Evolutionary conservation across 176 grass and related monocot species (phyloP).

Genomic region (Bothriochloa decipiens): DNA sequence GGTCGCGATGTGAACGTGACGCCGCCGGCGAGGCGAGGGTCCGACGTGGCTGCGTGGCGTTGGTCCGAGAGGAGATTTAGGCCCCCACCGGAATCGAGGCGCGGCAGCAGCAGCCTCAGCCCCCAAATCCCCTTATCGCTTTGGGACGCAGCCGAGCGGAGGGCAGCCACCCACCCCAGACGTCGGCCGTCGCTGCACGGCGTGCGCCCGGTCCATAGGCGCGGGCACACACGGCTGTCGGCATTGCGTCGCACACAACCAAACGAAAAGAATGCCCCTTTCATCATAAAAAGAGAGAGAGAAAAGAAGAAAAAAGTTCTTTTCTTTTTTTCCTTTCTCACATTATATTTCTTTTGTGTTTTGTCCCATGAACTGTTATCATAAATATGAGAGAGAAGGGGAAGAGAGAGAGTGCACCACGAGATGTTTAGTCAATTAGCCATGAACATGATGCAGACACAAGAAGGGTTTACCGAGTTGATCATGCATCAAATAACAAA

Average conservation of each 20-base stretch:
- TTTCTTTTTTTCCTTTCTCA: background rate
- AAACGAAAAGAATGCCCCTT: background rate
- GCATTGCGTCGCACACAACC: background rate
- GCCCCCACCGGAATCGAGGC: conserved; percentile 43
- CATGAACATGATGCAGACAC: no score
- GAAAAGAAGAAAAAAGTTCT: no score
- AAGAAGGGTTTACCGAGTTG: background rate
- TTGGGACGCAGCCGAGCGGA: background rate
- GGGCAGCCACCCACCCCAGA: background rate
- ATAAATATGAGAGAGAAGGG: no score
- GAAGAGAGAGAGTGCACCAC: no score
- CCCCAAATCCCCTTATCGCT: conserved; percentile 42
- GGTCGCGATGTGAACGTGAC: background rate
- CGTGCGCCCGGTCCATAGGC: conserved; percentile 40
- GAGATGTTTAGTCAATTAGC: no score
- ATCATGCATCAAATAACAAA: background rate
- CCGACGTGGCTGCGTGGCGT: background rate
- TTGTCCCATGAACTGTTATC: background rate
- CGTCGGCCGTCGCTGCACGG: conserved; percentile 11
- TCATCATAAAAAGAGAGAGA: background rate
- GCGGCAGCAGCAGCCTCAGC: conserved; percentile 27
- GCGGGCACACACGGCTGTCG: background rate
- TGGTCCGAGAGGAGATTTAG: background rate
- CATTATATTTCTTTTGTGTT: background rate
- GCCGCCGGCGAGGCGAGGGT: background rate